Conservation (phyloP, 345 rosid species). For the Psidium friedrichsthalianum region DNA sequence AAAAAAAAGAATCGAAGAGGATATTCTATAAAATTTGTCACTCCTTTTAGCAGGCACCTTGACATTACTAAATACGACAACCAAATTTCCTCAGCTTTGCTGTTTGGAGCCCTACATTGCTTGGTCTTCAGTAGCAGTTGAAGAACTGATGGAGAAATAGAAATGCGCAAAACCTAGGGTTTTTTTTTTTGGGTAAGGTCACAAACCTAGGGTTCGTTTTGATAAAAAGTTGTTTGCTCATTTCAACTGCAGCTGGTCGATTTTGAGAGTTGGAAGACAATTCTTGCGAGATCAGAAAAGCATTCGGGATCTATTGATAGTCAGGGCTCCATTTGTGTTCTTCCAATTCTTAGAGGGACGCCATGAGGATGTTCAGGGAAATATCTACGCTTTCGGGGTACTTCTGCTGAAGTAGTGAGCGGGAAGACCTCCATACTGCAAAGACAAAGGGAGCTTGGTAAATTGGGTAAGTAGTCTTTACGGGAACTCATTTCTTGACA, state of each 20-base stretch:
- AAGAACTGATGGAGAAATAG: neutral
- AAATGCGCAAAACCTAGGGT: neutral
- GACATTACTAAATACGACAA: neutral
- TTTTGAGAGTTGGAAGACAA: constrained; percentile 94
- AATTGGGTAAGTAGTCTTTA: constrained; percentile 59
- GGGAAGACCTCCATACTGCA: constrained; percentile 89
- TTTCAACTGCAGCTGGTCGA: constrained; percentile 64
- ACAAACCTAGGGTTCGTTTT: too few relatives aligned
- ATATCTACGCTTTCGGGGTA: constrained; percentile 78
- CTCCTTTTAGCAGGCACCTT: neutral
- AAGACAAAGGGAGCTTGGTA: constrained; percentile 78
- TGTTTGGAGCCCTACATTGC: neutral
- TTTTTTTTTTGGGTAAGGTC: too few relatives aligned
- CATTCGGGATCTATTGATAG: constrained; percentile 60
- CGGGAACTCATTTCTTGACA: neutral
- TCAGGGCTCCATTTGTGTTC: constrained; percentile 75
- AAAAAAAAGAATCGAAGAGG: neutral
- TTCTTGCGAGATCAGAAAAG: constrained; percentile 82
- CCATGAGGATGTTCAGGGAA: constrained; percentile 72
- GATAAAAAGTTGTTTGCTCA: neutral
- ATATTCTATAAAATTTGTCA: neutral
- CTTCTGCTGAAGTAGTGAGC: constrained; percentile 81
- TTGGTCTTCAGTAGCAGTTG: neutral
- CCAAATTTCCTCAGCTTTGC: neutral
- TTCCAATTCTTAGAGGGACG: constrained; percentile 69